Base-by-base conservation (phyloP, 192 early-diverging fungal species). In the Entomortierella chlamydospora region DNA sequence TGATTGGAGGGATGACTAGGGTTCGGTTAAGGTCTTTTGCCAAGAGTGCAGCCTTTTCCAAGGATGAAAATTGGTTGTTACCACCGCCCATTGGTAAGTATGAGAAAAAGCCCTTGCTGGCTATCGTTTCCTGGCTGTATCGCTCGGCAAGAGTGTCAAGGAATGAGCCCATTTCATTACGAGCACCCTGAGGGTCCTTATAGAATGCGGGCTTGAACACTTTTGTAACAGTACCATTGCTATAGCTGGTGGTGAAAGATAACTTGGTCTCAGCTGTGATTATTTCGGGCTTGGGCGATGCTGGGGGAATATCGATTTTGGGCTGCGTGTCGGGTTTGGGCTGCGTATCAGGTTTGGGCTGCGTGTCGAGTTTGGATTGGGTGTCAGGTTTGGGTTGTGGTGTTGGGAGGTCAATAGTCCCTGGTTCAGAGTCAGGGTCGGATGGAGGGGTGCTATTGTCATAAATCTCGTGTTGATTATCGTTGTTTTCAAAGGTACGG, bases 1-100 rank as follows among this genome's bases (percentile, higher is more conserved):
- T 64, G 52, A 79, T 70, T 15, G 76, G 68, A 17, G 76, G 76
- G 41, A 79, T 62, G 42, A 79, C 50, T 37, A 79, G n/a, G 3
- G 76, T 79, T 18, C 76, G 61, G 3, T 64, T 64, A n/a, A 79
- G 76, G 51, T 79, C 76, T 55, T 79, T 79, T 34, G 76, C 76
- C 39, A 79, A 30, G 5, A 79, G 29, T 2, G 76, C 76, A 17
- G 76, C 76, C 42, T 61, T 70, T 30, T 79, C 68, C 3, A 79
- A 63, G 0, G 76, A 64, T 1, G 76, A 66, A 42, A 79, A 79
- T 52, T 79, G 76, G 52, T 79, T 79, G 57, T 79, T 79, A 10
- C 76, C 68, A 11, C 76, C 76, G 15, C 76, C 76, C 76, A 79
- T 79, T 4, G 76, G 76, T 50, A 79, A 17, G 15, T 79, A 79